Conservation (phyloP, 2,329 filamentous ascomycete species). For the Metarhizium robertsii region DNA sequence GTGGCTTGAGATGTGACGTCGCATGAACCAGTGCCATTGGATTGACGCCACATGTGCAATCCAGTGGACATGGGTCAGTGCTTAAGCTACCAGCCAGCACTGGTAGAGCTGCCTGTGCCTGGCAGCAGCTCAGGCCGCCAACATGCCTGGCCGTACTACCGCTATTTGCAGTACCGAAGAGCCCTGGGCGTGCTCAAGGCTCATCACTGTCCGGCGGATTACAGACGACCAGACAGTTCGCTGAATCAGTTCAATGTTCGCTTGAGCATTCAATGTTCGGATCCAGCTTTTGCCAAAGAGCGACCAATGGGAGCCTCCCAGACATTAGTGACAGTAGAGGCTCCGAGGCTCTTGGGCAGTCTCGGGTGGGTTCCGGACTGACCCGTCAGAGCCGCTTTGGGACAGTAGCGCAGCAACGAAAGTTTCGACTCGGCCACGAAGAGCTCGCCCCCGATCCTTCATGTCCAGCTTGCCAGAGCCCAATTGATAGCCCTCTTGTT, state of each 20-base stretch:
- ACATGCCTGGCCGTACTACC: no score
- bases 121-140: no score
- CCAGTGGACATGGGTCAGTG: no score
- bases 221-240: not conserved
- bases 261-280: not conserved
- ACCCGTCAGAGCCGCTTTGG: constrained; percentile 1
- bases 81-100: no score
- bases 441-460: not conserved
- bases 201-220: not conserved
- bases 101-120: no score
- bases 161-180: no score
- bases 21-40: not conserved
- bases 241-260: not conserved
- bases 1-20: not conserved
- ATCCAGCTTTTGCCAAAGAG: no score
- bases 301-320: not conserved
- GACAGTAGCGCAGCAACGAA: constrained; percentile 4
- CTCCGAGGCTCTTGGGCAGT: not conserved
- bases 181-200: not conserved
- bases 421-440: constrained; percentile 7
- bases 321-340: not conserved
- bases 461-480: not conserved
- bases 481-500: not conserved
- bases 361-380: constrained; percentile 7
- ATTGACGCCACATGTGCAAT: no score